Conservation (phyloP, 805 yeast species). For the Candida sanyiensis region DNA sequence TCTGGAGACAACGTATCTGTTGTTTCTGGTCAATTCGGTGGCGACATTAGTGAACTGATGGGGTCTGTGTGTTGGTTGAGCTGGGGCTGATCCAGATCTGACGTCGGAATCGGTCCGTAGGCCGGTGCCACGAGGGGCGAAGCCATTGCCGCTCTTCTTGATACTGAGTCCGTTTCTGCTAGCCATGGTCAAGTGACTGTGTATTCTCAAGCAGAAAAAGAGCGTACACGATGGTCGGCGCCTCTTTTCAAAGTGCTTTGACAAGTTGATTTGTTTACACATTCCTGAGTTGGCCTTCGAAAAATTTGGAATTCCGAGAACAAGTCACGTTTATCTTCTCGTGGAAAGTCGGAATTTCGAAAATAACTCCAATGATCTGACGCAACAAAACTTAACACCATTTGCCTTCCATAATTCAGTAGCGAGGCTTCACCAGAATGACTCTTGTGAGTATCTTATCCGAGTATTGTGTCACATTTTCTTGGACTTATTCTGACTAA, state of each 20-base stretch:
- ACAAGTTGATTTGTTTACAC: slow-evolving; percentile 4
- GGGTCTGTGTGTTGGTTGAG: no score
- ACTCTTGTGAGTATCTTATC: slow-evolving; percentile 3
- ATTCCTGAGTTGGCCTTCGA: background rate
- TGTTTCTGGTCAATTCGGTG: slow-evolving; percentile 51
- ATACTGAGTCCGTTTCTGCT: background rate
- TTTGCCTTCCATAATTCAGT: background rate
- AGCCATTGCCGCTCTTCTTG: slow-evolving; percentile 6
- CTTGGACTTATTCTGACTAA: background rate
- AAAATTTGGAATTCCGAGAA: background rate
- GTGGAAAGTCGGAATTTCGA: no score
- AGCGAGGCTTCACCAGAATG: background rate
- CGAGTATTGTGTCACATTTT: background rate
- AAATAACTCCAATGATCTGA: no score
- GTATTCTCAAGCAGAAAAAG: background rate
- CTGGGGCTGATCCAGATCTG: slow-evolving; percentile 3
- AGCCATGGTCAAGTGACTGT: background rate
- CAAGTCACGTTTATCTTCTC: no score
- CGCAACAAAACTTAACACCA: no score
- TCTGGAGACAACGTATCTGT: slow-evolving; percentile 50
- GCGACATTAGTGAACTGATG: slow-evolving; percentile 24
- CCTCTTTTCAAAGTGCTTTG: background rate
- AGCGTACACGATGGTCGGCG: background rate
- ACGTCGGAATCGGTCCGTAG: background rate
- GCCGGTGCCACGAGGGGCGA: slow-evolving; percentile 7